Conservation (phyloP, 1,284 basidiomycete genomes). For the Leccinum pseudoinsigne region DNA sequence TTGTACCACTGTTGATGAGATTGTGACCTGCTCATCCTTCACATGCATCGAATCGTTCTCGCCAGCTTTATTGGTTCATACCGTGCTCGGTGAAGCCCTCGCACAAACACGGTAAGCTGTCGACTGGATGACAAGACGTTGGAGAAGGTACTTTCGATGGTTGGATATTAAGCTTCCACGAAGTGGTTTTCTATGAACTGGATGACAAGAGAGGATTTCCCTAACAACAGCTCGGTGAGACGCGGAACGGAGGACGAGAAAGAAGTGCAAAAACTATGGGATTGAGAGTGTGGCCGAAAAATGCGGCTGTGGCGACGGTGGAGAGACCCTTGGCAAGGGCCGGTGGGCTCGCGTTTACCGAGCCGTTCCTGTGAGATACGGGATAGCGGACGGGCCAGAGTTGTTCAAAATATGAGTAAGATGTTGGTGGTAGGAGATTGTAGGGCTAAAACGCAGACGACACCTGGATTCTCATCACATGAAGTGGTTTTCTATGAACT, state of each 20-base stretch:
- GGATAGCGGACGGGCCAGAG: constrained; percentile 17
- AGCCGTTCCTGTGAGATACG: constrained; percentile 18
- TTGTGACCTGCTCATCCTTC: too few relatives aligned
- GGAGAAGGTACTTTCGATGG: constrained; percentile 88
- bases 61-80: too few relatives aligned
- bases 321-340: constrained; percentile 1
- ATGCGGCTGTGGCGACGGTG: constrained; percentile 1
- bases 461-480: too few relatives aligned
- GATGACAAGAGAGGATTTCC: constrained; percentile 78
- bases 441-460: constrained; percentile 1
- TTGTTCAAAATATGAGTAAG: constrained; percentile 1
- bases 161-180: constrained; percentile 90
- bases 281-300: constrained; percentile 16
- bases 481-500: too few relatives aligned
- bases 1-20: too few relatives aligned
- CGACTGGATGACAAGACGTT: constrained; percentile 44
- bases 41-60: too few relatives aligned
- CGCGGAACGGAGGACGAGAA: constrained; percentile 9
- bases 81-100: too few relatives aligned
- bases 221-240: constrained; percentile 39
- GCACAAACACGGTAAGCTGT: too few relatives aligned
- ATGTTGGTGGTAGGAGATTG: not conserved
- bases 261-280: constrained; percentile 9
- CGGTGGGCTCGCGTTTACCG: constrained; percentile 23
- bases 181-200: constrained; percentile 71